Conservation (phyloP, 2,329 filamentous ascomycete genomes). For the Pyricularia sp. region DNA sequence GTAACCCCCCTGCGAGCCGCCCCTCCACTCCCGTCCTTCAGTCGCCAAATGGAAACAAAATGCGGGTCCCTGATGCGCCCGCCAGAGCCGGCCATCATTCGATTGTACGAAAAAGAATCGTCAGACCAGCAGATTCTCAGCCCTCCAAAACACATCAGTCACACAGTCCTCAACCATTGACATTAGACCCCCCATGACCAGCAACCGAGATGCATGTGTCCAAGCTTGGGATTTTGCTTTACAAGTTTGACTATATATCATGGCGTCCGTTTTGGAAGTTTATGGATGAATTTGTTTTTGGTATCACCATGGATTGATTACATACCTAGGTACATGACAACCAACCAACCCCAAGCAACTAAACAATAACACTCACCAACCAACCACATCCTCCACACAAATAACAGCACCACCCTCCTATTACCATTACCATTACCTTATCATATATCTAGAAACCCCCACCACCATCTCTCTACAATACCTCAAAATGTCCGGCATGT, state of each 20-base stretch:
- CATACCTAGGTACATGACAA: background rate
- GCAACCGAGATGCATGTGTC: background rate
- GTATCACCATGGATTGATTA: background rate
- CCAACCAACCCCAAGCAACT: background rate
- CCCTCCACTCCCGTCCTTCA: background rate
- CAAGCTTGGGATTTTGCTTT: background rate
- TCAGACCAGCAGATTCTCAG: background rate
- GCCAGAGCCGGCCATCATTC: background rate
- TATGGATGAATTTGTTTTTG: background rate
- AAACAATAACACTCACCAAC: background rate
- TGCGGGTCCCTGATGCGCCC: background rate
- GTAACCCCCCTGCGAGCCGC: background rate
- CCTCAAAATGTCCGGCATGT: background rate
- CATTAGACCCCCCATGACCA: background rate
- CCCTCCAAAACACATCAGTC: background rate
- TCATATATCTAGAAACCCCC: background rate
- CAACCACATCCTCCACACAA: background rate
- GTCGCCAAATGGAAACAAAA: background rate
- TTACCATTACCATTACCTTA: background rate
- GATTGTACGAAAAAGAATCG: constrained; percentile 1
- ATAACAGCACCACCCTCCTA: background rate
- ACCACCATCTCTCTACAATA: background rate
- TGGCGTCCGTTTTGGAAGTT: background rate
- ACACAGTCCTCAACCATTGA: background rate
- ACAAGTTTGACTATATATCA: background rate